Evolutionary conservation across 208 protist genomes (phyloP), one percentile per base, ranked within the genome.

Genomic region (Leishmania tarentolae): DNA sequence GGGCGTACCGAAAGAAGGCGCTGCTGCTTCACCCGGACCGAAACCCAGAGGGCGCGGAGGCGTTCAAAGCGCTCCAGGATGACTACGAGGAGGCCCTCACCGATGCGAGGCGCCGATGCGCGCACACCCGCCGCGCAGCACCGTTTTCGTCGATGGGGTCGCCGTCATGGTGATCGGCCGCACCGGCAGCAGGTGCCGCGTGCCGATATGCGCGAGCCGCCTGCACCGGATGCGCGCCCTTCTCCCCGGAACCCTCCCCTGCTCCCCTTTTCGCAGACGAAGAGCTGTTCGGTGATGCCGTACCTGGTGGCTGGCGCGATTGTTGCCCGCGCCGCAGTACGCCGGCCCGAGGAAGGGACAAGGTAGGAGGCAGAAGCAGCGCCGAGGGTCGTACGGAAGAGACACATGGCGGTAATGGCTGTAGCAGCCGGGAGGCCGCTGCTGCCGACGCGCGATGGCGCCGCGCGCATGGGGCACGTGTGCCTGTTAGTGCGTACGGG

Each of bases 81-180:
- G 98, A 99, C 28, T 99, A 99, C 87, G 98, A 99, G 71, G 92
- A 99, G 40, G n/a, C 88, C 98, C 11, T 89, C 53, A 86, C 98
- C 28, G 75, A 92, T 47, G 82, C 90, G 40, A 86, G 87, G 77
- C 69, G 76, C 8, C 70, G 87, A 75, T 86, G 87, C 70, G 86
- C 83, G 19, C 74, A 73, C 56, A 81, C 84, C 35, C 37, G 40
- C n/a, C 35, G 47, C 24, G 46, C 9, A 13, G 56, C 56, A 8
- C 9, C 42, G 13, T 61, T 76, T 61, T 59, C 72, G 1, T 76
- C 50, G 19, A 0, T 2, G 17, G 68, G 21, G 42, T 44, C 46
- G 44, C 42, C 40, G 42, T 21, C 70, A 56, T 19, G 70, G 50
- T 8, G 50, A 19, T 46, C 53, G 13, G 50, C 81, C 1, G 17